These are phyloP conservation scores for Candida mattraensis DNA, from an alignment of 805 yeast genomes.

Conservation along the genomic window DNA sequence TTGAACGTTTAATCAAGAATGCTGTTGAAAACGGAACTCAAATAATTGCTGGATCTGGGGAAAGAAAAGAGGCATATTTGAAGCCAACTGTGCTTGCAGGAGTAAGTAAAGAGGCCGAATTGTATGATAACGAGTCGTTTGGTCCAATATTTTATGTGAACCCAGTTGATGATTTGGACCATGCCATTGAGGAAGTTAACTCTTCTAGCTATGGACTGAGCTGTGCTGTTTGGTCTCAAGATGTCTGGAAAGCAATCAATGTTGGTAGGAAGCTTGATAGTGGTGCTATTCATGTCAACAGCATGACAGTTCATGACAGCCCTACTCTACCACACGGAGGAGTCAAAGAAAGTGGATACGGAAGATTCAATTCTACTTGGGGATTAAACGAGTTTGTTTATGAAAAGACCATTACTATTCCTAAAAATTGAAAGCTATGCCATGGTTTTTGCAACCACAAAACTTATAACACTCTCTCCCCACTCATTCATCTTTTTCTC, in stretches of 20 bases:
- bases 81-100: conserved; percentile 5
- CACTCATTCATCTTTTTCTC: no score
- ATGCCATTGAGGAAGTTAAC: conserved; percentile 7
- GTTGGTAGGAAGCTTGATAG: conserved; percentile 3
- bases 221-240: conserved; percentile 9
- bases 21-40: conserved; percentile 39
- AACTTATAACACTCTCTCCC: no score
- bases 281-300: conserved; percentile 20
- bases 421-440: no score
- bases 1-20: conserved; percentile 31
- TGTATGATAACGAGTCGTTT: conserved; percentile 4
- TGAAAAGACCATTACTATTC: conserved; percentile 31
- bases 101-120: conserved; percentile 2
- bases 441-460: no score
- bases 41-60: conserved; percentile 16
- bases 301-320: conserved; percentile 20
- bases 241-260: conserved; percentile 9
- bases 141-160: conserved; percentile 9
- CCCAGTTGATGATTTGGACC: conserved; percentile 1
- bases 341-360: conserved; percentile 42
- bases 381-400: conserved; percentile 42
- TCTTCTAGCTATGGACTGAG: conserved; percentile 6
- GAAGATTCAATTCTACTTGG: conserved; percentile 44
- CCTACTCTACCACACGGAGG: conserved; percentile 44
- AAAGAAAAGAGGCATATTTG: conserved; percentile 5